Evolutionary conservation across 2,329 filamentous ascomycete genomes (phyloP).

Genomic region (Aureobasidium melanogenum): DNA sequence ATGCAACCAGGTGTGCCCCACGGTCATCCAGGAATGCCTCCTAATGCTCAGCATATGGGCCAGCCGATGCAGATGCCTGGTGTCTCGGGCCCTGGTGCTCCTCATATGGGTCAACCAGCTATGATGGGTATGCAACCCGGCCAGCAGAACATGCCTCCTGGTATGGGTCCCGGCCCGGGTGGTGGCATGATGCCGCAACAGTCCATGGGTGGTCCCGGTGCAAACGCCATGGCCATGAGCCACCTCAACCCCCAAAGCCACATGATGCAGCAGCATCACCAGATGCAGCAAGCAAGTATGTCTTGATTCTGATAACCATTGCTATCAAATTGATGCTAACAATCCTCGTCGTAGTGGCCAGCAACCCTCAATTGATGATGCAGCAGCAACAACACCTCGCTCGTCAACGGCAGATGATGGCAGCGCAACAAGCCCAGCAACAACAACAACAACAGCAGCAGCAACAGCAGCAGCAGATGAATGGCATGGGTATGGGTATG

Average conservation of each 20-base stretch:
- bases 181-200: slow-evolving; percentile 26
- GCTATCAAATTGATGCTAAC: slow-evolving; percentile 15
- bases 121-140: slow-evolving; percentile 75
- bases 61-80: slow-evolving; percentile 66
- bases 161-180: slow-evolving; percentile 23
- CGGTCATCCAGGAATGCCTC: slow-evolving; percentile 54
- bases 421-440: slow-evolving; percentile 29
- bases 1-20: slow-evolving; percentile 64
- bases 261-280: slow-evolving; percentile 38
- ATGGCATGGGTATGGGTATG: slow-evolving; percentile 43
- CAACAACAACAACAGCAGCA: slow-evolving; percentile 33
- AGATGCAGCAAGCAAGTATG: slow-evolving; percentile 25
- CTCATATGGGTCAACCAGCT: slow-evolving; percentile 61
- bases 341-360: slow-evolving; percentile 34
- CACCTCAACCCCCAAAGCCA: slow-evolving; percentile 59
- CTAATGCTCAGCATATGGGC: slow-evolving; percentile 60
- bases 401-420: slow-evolving; percentile 29
- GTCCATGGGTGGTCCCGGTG: slow-evolving; percentile 40
- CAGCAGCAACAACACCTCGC: slow-evolving; percentile 29
- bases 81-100: slow-evolving; percentile 60
- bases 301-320: not conserved
- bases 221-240: slow-evolving; percentile 61
- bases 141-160: slow-evolving; percentile 41
- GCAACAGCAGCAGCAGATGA: slow-evolving; percentile 20
- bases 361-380: slow-evolving; percentile 21